Base-by-base conservation (phyloP, 129 eudicot genomes). In the Oenanthe sinensis region DNA sequence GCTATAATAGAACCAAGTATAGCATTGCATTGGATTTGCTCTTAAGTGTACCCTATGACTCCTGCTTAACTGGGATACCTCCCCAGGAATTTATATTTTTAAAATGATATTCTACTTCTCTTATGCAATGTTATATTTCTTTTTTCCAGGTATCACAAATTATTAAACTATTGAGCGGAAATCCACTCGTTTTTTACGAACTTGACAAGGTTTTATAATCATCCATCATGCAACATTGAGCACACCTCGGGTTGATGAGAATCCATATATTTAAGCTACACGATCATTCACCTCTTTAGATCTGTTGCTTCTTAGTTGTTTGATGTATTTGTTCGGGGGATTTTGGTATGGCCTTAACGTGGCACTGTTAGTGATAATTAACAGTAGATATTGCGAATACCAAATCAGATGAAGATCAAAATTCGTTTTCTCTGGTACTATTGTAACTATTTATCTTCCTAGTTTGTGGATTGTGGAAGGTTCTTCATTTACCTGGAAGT, bases 191-290 rank as follows among this genome's bases (percentile, higher is more conserved):
- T 82, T 39, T 49, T n/a, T 24, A 75, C 39, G 42, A 14, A 46
- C 22, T 74, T 74, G 77, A 13, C 6, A 45, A 42, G 58, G 77
- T 26, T 74, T 74, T 70, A 60, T 78, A 55, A 81, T 71, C 50
- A 20, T 78, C 74, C 43, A 48, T 45, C 33, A 60, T n/a, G 33
- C 79, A 83, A 80, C 82, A 75, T 86, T 77, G 85, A 88, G 12
- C 36, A 60, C 81, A 78, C 75, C 75, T 77, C 45, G 74, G 78
- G 45, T 83, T 85, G 82, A 83, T 46, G 71, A 50, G 52, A 24
- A 24, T 60, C 80, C 48, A 37, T 39, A 46, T 8, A 50, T 81
- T 76, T 75, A 36, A 74, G 33, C 28, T 74, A 39, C 63, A 55
- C 19, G 30, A 44, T 58, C 5, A 47, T 30, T 22, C 60, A 69